phyloP scores from a whole-genome alignment of 306 rosid genomes.

The Senna tora region DNA sequence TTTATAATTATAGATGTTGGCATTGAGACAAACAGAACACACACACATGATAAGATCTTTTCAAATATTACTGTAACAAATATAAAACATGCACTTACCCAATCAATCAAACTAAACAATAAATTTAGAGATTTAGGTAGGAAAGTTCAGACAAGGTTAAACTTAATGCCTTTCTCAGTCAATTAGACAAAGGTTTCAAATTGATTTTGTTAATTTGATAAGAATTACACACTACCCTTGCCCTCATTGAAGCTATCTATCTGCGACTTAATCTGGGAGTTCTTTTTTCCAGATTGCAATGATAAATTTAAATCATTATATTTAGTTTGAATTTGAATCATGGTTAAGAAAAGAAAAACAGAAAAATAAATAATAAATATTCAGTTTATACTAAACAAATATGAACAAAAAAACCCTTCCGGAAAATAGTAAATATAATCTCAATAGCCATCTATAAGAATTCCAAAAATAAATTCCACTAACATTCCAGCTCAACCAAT shows the following conservation, averaged over 20 bases:
- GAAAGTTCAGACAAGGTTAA: not conserved
- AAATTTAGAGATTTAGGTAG: not conserved
- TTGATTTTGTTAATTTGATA: not conserved
- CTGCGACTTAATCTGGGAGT: not conserved
- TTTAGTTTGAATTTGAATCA: not conserved
- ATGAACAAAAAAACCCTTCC: not conserved
- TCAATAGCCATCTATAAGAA: slow-evolving; percentile 7
- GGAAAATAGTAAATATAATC: slow-evolving; percentile 6
- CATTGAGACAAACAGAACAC: not conserved
- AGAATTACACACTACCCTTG: not conserved
- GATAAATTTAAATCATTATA: not conserved
- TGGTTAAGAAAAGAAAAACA: not conserved
- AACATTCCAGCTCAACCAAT: slow-evolving; percentile 5
- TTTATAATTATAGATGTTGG: not conserved
- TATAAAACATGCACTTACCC: not conserved
- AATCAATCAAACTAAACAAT: not conserved
- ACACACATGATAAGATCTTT: not conserved
- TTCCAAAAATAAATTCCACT: not conserved
- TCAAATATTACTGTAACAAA: not conserved
- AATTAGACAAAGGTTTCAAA: not conserved
- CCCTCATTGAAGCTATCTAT: not conserved
- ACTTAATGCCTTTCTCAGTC: not conserved
- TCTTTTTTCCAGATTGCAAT: not conserved
- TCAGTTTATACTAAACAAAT: not conserved
- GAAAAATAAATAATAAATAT: not conserved